A percentile compares a stretch with the other conserved stretches of the same genome.
phyloP scores from a whole-genome alignment of 2,329 filamentous ascomycete species.

The Calonectria hongkongensis region DNA sequence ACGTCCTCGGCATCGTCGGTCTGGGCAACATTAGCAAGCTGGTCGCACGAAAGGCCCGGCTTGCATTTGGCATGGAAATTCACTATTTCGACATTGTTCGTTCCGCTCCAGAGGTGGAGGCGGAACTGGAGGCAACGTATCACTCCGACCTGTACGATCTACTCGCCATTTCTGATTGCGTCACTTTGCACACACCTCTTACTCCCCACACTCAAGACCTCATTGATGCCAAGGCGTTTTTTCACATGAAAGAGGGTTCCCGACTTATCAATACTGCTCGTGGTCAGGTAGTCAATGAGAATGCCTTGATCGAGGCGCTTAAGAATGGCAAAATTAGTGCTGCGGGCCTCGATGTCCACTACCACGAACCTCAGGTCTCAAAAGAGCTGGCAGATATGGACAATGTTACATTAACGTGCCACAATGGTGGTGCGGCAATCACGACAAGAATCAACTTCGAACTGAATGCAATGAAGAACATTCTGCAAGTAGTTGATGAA shows the following conservation, averaged over 20 bases:
- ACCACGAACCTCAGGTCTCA: slow-evolving; percentile 69
- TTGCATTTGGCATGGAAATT: slow-evolving; percentile 72
- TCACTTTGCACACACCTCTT: slow-evolving; percentile 58
- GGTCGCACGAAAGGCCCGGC: slow-evolving; percentile 66
- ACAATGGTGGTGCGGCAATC: slow-evolving; percentile 62
- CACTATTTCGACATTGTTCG: slow-evolving; percentile 69
- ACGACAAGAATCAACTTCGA: slow-evolving; percentile 65
- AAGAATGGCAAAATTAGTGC: slow-evolving; percentile 66
- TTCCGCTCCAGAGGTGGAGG: slow-evolving; percentile 54
- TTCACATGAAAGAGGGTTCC: slow-evolving; percentile 67
- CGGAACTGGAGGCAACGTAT: slow-evolving; percentile 55
- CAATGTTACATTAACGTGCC: slow-evolving; percentile 62
- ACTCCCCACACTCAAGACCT: slow-evolving; percentile 45
- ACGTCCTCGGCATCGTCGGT: slow-evolving; percentile 71
- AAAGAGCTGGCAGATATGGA: slow-evolving; percentile 61
- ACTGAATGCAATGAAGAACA: slow-evolving; percentile 50
- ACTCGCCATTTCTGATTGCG: slow-evolving; percentile 57
- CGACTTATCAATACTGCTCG: slow-evolving; percentile 72
- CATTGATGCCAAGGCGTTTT: slow-evolving; percentile 41
- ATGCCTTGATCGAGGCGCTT: slow-evolving; percentile 67
- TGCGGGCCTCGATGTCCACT: slow-evolving; percentile 73
- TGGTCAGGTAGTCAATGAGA: slow-evolving; percentile 71
- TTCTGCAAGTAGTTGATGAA: slow-evolving; percentile 49
- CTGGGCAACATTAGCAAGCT: slow-evolving; percentile 67
- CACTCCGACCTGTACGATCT: slow-evolving; percentile 55